Evolutionary conservation across 2,329 filamentous ascomycete species (phyloP).

Genomic region (Fusarium euwallaceae): DNA sequence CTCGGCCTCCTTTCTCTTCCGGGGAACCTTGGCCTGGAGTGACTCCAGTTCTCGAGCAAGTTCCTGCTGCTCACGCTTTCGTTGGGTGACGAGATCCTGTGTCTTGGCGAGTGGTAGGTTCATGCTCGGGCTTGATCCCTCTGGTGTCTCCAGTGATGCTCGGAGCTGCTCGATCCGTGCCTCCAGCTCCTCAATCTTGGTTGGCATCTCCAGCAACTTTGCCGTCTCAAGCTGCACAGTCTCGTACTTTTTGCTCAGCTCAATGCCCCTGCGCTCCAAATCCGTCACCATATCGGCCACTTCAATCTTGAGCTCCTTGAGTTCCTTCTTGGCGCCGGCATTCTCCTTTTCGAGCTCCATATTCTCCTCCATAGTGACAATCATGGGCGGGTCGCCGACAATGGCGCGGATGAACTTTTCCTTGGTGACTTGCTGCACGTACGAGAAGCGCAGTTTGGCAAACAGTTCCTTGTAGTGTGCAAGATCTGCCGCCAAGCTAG

Average conservation of each 20-base stretch:
- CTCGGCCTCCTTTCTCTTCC: conserved; percentile 76
- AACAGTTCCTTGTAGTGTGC: conserved; percentile 95
- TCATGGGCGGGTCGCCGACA: conserved; percentile 87
- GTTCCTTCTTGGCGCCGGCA: conserved; percentile 77
- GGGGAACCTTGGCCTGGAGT: conserved; percentile 71
- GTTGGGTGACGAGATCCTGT: conserved; percentile 63
- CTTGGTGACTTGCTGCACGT: conserved; percentile 98
- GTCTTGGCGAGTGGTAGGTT: conserved; percentile 71
- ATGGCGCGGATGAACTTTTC: conserved; percentile 97
- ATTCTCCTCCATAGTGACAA: conserved; percentile 88
- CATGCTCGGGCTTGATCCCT: conserved; percentile 58
- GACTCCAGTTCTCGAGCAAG: conserved; percentile 74
- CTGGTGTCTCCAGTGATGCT: conserved; percentile 51
- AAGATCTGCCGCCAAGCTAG: conserved; percentile 85
- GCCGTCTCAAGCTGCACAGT: conserved; percentile 62
- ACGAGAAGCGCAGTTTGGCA: conserved; percentile 95
- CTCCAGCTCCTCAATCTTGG: conserved; percentile 63
- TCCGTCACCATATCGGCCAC: conserved; percentile 80
- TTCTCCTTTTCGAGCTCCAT: conserved; percentile 78
- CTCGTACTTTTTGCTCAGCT: conserved; percentile 69
- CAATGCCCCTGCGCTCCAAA: conserved; percentile 74
- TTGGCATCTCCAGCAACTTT: conserved; percentile 65
- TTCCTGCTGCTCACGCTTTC: conserved; percentile 65
- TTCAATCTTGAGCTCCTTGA: conserved; percentile 85
- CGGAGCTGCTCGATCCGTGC: conserved; percentile 61